phyloP scores from a whole-genome alignment of 2,329 filamentous ascomycete species.

The Clonostachys rhizophaga region DNA sequence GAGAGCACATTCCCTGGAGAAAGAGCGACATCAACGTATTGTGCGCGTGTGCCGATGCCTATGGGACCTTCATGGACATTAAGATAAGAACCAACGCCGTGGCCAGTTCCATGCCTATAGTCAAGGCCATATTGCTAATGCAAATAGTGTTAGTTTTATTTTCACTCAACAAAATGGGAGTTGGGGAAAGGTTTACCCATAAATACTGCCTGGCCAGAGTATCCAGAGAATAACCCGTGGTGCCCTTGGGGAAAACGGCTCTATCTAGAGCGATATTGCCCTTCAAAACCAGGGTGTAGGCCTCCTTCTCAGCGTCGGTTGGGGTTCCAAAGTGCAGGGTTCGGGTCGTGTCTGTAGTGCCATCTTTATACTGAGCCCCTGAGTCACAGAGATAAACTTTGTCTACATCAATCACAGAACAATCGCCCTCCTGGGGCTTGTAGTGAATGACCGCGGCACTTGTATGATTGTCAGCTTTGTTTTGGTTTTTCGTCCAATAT shows the following conservation, averaged over 20 bases:
- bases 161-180: neutral
- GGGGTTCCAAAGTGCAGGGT: slow-evolving; percentile 90
- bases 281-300: slow-evolving; percentile 92
- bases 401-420: slow-evolving; percentile 76
- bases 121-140: slow-evolving; percentile 66
- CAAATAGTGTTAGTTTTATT: slow-evolving; percentile 8
- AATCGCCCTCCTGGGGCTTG: slow-evolving; percentile 77
- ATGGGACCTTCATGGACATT: slow-evolving; percentile 98
- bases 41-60: slow-evolving; percentile 86
- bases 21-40: slow-evolving; percentile 86
- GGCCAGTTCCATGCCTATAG: slow-evolving; percentile 93
- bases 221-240: slow-evolving; percentile 89
- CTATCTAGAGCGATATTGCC: slow-evolving; percentile 86
- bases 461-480: neutral
- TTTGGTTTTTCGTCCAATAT: neutral
- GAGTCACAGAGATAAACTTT: slow-evolving; percentile 95
- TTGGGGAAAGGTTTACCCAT: slow-evolving; percentile 58
- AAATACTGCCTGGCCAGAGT: slow-evolving; percentile 83
- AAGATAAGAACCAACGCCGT: slow-evolving; percentile 90
- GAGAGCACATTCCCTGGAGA: slow-evolving; percentile 93
- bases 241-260: slow-evolving; percentile 89
- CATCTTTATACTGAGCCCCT: slow-evolving; percentile 92
- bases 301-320: slow-evolving; percentile 75
- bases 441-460: slow-evolving; percentile 97
- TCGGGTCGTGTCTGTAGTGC: slow-evolving; percentile 92